These are phyloP conservation scores for Areca catechu DNA, from an alignment of 176 grass and related monocot species.

Conservation along the genomic window DNA sequence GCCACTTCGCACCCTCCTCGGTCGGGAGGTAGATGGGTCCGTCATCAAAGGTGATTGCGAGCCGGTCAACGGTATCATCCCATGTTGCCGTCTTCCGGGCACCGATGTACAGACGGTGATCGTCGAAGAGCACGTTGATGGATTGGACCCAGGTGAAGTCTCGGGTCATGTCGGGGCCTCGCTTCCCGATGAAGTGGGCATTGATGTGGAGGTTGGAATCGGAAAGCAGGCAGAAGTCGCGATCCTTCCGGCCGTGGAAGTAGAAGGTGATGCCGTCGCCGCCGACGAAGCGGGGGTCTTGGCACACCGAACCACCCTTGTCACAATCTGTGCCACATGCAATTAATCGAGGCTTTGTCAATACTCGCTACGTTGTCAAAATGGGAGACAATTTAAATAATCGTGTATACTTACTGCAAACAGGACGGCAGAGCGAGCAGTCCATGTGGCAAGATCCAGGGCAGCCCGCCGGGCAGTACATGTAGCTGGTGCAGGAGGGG, in stretches of 20 bases:
- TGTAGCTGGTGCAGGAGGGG: too few species aligned
- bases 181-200: conserved; percentile 28
- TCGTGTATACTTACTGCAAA: too few species aligned
- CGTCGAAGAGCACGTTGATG: conserved; percentile 14
- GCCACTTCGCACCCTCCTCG: conserved; percentile 15
- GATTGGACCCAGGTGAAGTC: conserved; percentile 40
- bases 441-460: too few species aligned
- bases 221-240: conserved; percentile 25
- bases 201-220: conserved; percentile 31
- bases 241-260: conserved; percentile 25
- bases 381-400: too few species aligned
- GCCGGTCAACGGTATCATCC: conserved; percentile 20
- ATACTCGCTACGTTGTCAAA: too few species aligned
- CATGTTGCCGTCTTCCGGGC: conserved; percentile 22
- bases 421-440: too few species aligned
- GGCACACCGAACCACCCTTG: conserved; percentile 11
- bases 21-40: conserved; percentile 6
- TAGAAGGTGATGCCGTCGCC: conserved; percentile 33
- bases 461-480: too few species aligned
- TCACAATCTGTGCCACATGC: conserved; percentile 12
- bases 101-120: conserved; percentile 20
- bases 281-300: conserved; percentile 26
- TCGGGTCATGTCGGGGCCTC: conserved; percentile 12
- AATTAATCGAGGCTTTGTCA: too few species aligned
- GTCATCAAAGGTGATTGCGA: conserved; percentile 11